Conservation (phyloP, 495 filamentous ascomycete genomes). For the Letharia columbiana region DNA sequence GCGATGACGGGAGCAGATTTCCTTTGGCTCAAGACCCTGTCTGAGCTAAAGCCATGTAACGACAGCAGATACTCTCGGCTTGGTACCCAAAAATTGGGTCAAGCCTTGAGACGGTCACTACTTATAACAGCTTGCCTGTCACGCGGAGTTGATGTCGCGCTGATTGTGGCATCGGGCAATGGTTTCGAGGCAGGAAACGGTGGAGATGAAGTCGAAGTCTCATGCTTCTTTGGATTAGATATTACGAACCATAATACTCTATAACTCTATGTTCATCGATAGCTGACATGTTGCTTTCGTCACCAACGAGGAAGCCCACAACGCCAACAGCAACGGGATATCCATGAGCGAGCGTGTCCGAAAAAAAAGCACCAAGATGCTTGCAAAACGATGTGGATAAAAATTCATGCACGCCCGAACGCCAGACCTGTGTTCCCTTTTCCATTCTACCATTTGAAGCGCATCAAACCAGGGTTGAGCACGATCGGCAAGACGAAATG, state of each 20-base stretch:
- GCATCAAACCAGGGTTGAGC: slow-evolving; percentile 58
- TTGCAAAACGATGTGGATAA: not conserved
- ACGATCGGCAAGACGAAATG: slow-evolving; percentile 54
- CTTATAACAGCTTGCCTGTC: not conserved
- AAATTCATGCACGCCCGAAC: not conserved
- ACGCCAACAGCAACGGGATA: not conserved
- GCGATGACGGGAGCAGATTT: no score
- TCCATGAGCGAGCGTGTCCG: slow-evolving; percentile 1
- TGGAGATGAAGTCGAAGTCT: slow-evolving; percentile 1
- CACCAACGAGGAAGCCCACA: not conserved
- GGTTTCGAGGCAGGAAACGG: not conserved
- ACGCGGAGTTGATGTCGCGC: not conserved
- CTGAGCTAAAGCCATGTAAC: no score
- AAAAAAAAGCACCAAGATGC: slow-evolving; percentile 1
- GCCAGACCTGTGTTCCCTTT: not conserved
- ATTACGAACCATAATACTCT: not conserved
- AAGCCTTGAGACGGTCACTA: not conserved
- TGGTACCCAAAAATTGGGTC: not conserved
- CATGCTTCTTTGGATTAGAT: slow-evolving; percentile 4
- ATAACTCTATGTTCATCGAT: slow-evolving; percentile 5
- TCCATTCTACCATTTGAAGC: slow-evolving; percentile 50
- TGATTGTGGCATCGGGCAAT: not conserved
- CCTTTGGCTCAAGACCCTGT: no score
- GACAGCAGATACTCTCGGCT: no score
- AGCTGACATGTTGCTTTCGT: slow-evolving; percentile 1